Conservation (phyloP, 2,329 filamentous ascomycete genomes). For the Fusarium newnesense region DNA sequence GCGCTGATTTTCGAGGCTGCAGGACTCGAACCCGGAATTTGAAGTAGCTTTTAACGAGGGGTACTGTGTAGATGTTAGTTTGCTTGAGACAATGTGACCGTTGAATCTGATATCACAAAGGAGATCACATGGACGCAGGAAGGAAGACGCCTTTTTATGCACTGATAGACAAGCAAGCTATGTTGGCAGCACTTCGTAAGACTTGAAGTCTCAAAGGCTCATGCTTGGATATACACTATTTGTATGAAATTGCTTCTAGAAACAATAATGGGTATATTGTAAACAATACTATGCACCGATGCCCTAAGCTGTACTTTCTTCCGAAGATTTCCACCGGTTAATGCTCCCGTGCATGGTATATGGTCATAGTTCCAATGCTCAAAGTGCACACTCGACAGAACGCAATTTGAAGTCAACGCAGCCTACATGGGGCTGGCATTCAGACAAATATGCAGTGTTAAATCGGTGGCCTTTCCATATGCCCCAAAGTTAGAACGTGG, state of each 20-base stretch:
- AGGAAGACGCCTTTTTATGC: not conserved
- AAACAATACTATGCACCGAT: not conserved
- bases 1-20: not conserved
- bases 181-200: not conserved
- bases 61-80: not conserved
- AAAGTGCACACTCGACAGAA: not conserved
- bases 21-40: not conserved
- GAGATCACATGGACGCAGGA: not conserved
- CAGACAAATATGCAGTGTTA: not conserved
- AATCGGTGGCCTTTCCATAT: not conserved
- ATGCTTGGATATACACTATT: not conserved
- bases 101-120: not conserved
- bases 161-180: not conserved
- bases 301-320: not conserved
- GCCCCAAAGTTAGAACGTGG: not conserved
- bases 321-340: not conserved
- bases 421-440: not conserved
- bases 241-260: not conserved
- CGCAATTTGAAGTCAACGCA: not conserved
- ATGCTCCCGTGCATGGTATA: not conserved
- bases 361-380: not conserved
- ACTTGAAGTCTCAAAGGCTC: not conserved
- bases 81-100: slow-evolving; percentile 3
- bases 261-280: slow-evolving; percentile 4
- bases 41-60: not conserved